Percentiles rank a stretch among this genome's conserved stretches.
Conservation (phyloP, 495 filamentous ascomycete genomes). For the Friedmanniomyces endolithicus region DNA sequence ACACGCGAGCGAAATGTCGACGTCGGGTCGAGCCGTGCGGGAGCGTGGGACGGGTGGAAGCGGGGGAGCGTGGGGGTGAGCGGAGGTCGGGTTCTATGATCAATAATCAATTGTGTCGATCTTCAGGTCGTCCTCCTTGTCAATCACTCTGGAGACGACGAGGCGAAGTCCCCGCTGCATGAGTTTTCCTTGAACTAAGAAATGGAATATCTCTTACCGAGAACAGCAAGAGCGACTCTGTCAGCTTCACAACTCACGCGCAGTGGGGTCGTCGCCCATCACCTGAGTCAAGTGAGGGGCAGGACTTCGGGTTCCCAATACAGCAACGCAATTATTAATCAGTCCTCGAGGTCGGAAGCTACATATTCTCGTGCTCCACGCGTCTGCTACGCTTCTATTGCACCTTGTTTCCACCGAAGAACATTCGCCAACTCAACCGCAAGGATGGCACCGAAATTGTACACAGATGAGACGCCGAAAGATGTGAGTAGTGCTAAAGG, state of each 20-base stretch:
- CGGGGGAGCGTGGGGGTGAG: not conserved
- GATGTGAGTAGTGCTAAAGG: slow-evolving; percentile 36
- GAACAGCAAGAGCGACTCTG: not conserved
- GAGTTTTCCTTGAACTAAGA: not conserved
- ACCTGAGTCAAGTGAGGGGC: not conserved
- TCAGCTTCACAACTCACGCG: not conserved
- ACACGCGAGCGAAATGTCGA: not conserved
- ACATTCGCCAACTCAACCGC: not conserved
- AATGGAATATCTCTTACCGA: not conserved
- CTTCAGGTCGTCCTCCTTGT: too few relatives aligned
- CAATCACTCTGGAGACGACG: too few relatives aligned
- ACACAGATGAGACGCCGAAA: slow-evolving; percentile 33
- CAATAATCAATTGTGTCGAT: too few relatives aligned
- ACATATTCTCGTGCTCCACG: not conserved
- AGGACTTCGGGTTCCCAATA: not conserved
- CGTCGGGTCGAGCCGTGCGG: not conserved
- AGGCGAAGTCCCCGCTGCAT: too few relatives aligned
- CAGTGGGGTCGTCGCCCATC: not conserved
- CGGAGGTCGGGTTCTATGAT: too few relatives aligned
- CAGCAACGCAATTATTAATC: not conserved
- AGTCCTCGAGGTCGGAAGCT: not conserved
- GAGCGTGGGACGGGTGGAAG: not conserved
- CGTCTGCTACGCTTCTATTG: not conserved
- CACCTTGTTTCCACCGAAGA: not conserved
- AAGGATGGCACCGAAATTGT: slow-evolving; percentile 29